Conservation (phyloP, 2,329 filamentous ascomycete species). For the Cercospora sp. region DNA sequence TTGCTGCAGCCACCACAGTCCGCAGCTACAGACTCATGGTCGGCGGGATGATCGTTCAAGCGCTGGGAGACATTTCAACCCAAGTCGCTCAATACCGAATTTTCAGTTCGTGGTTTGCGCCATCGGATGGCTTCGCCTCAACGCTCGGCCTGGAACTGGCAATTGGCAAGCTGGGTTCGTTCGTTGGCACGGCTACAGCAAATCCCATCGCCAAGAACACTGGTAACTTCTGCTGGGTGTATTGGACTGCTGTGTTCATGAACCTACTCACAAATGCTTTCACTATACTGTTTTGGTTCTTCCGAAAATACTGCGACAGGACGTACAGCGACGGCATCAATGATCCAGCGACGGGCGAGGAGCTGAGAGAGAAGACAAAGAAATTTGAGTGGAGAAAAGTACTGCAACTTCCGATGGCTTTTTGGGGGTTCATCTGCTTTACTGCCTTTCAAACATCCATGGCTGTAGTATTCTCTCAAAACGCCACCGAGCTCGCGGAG, state of each 20-base stretch:
- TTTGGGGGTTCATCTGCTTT: slow-evolving; percentile 58
- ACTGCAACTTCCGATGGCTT: slow-evolving; percentile 60
- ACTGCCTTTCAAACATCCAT: slow-evolving; percentile 61
- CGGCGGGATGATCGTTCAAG: slow-evolving; percentile 55
- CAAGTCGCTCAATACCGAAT: slow-evolving; percentile 66
- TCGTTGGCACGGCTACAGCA: slow-evolving; percentile 61
- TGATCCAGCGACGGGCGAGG: slow-evolving; percentile 60
- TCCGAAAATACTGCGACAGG: slow-evolving; percentile 54
- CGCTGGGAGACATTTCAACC: slow-evolving; percentile 63
- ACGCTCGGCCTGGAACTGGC: slow-evolving; percentile 62
- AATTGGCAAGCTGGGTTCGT: slow-evolving; percentile 61
- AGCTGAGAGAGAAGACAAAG: slow-evolving; percentile 60
- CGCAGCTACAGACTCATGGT: slow-evolving; percentile 63
- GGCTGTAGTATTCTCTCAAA: slow-evolving; percentile 56
- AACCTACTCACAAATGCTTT: slow-evolving; percentile 62
- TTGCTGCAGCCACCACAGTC: slow-evolving; percentile 58
- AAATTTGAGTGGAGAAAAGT: slow-evolving; percentile 58
- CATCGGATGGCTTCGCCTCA: slow-evolving; percentile 61
- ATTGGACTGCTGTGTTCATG: slow-evolving; percentile 64
- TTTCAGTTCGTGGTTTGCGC: slow-evolving; percentile 65
- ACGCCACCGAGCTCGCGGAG: slow-evolving; percentile 62
- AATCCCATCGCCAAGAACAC: slow-evolving; percentile 61
- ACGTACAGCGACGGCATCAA: slow-evolving; percentile 47
- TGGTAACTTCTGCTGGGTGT: slow-evolving; percentile 63
- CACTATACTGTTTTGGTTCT: slow-evolving; percentile 57